These are phyloP conservation scores for Blastobotrys peoriensis DNA, from an alignment of 805 yeast genomes.

Conservation along the genomic window DNA sequence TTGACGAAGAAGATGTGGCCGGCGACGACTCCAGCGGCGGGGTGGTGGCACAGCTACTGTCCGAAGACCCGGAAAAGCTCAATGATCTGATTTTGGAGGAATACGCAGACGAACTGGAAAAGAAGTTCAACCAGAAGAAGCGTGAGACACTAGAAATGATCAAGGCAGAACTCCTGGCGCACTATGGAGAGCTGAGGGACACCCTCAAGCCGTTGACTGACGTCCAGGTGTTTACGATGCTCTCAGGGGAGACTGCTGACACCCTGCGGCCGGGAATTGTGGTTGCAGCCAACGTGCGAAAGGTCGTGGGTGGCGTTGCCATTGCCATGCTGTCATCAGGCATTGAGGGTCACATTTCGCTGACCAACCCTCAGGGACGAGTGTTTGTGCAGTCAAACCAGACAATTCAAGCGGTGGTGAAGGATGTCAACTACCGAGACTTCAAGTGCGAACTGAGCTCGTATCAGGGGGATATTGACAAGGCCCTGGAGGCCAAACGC, in stretches of 20 bases:
- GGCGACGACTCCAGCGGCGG: slow-evolving; percentile 78
- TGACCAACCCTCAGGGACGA: slow-evolving; percentile 29
- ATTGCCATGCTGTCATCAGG: slow-evolving; percentile 48
- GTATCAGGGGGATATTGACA: slow-evolving; percentile 56
- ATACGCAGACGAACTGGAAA: slow-evolving; percentile 83
- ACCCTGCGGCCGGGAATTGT: slow-evolving; percentile 63
- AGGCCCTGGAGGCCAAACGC: slow-evolving; percentile 42
- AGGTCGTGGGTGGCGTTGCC: slow-evolving; percentile 46
- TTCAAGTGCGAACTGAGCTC: slow-evolving; percentile 72
- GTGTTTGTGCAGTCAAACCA: slow-evolving; percentile 46
- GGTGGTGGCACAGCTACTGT: slow-evolving; percentile 51
- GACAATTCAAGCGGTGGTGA: slow-evolving; percentile 78
- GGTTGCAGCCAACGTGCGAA: slow-evolving; percentile 67
- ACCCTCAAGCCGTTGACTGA: slow-evolving; percentile 59
- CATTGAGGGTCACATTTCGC: slow-evolving; percentile 48
- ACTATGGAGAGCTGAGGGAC: slow-evolving; percentile 80
- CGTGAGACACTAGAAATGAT: slow-evolving; percentile 77
- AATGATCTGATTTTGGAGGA: slow-evolving; percentile 86
- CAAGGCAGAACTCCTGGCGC: slow-evolving; percentile 78
- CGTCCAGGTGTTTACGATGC: slow-evolving; percentile 74
- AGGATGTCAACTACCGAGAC: slow-evolving; percentile 62
- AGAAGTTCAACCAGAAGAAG: slow-evolving; percentile 52
- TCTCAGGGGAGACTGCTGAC: slow-evolving; percentile 79
- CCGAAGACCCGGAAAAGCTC: slow-evolving; percentile 63
- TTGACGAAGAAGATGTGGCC: slow-evolving; percentile 87